Conservation (phyloP, 129 eudicot species). For the Gnaphalium uliginosum region DNA sequence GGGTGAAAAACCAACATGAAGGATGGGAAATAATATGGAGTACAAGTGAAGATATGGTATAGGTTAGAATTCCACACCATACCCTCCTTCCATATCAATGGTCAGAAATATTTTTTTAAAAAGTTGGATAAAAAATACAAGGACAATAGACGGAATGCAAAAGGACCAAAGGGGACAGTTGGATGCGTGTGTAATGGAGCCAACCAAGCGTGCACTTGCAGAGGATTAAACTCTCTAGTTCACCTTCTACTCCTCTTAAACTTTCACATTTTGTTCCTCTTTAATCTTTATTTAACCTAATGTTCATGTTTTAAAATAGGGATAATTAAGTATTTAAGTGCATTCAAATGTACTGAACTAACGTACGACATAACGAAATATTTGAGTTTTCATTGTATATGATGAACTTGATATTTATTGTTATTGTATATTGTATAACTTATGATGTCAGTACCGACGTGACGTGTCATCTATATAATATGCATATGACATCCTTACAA, state of each 20-base stretch:
- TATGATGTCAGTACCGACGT: too few species aligned
- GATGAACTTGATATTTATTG: too few species aligned
- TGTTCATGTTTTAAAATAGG: too few species aligned
- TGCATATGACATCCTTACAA: too few species aligned
- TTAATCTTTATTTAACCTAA: too few species aligned
- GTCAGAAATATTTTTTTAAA: constrained; percentile 13
- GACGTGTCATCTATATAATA: too few species aligned
- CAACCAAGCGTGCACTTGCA: constrained; percentile 42
- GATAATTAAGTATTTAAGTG: too few species aligned
- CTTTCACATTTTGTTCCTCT: too few species aligned
- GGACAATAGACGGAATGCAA: constrained; percentile 30
- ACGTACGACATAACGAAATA: too few species aligned
- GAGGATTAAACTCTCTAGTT: constrained; percentile 19
- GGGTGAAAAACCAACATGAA: background rate
- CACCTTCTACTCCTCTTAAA: background rate
- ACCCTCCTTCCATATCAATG: constrained; percentile 27
- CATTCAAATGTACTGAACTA: too few species aligned
- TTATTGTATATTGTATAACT: too few species aligned
- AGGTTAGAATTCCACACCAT: constrained; percentile 29
- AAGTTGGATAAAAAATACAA: background rate
- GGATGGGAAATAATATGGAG: constrained; percentile 8
- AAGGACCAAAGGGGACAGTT: constrained; percentile 43
- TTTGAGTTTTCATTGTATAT: too few species aligned
- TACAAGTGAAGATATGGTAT: constrained; percentile 36
- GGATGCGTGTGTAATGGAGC: constrained; percentile 43